Evolutionary conservation across 2,329 filamentous ascomycete genomes (phyloP), one percentile per base, ranked within the genome.

Genomic region (Lomentospora prolificans): DNA sequence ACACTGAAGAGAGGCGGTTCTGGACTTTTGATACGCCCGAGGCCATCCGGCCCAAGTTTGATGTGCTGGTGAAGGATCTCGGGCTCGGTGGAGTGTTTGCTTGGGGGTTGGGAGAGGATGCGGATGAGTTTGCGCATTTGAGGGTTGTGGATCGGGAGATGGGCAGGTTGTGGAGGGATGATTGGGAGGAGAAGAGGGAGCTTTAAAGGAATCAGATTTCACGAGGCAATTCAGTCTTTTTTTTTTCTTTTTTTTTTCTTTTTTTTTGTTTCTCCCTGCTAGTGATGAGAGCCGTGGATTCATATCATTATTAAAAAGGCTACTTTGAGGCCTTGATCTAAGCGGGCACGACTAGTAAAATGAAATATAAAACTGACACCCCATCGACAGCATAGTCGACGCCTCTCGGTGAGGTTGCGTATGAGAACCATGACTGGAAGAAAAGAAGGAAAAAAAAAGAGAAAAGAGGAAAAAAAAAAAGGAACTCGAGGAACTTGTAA

Each of bases 81-180:
- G 67, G 71, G 1, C 66, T 90, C 0, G 86, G 86, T 1, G 87
- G 87, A 14, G 80, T 87, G 3, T 89, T 90, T 75, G 85, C 86
- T 0, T 90, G 86, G 86, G 85, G 83, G 19, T 63, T 90, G 57
- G 86, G 84, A 2, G 85, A 90, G 68, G 86, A 90, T 57, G 76
- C 72, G 2, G 70, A 73, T 1, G 55, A 62, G 3, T 80, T 73
- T 57, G 60, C 64, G 19, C 74, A 74, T 55, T 64, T 78, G 9
- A 59, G 60, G 31, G 70, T 70, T 3, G 52, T 59, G 24, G 55
- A 60, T 12, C 10, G 36, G 53, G 57, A 57, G 55, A 31, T 60
- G 46, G 55, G 27, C 24, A 55, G 7, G 25, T 28, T 52, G n/a
- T 46, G 41, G 27, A 36, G 28, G 50, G 50, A 44, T n/a, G 19